Evolutionary conservation across 2,329 filamentous ascomycete genomes (phyloP).

Genomic region (Fusarium palustre): DNA sequence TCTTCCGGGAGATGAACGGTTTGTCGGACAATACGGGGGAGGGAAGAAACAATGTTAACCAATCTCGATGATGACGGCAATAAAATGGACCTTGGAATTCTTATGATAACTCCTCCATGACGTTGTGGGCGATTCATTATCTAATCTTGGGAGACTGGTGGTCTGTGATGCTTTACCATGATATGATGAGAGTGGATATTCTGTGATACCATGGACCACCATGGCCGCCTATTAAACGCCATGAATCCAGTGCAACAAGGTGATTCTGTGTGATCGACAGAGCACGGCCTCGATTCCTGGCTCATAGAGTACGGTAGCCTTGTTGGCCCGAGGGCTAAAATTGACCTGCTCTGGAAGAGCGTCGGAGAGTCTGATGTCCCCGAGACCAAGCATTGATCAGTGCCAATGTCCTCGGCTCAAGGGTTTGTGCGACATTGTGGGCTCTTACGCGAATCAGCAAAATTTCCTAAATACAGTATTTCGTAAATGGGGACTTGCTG

Average conservation of each 20-base stretch:
- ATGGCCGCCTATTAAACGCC: slow-evolving; percentile 8
- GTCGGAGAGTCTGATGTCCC: neutral
- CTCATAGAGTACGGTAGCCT: slow-evolving; percentile 4
- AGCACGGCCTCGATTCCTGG: slow-evolving; percentile 15
- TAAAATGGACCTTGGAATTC: neutral
- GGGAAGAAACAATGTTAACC: neutral
- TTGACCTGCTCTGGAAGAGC: neutral
- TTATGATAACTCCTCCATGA: neutral
- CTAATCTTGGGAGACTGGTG: slow-evolving; percentile 1
- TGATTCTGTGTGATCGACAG: slow-evolving; percentile 21
- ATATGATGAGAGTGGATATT: slow-evolving; percentile 28
- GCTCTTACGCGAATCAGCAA: neutral
- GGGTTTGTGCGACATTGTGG: slow-evolving; percentile 1
- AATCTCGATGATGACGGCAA: neutral
- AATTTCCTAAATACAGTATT: neutral
- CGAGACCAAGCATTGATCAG: slow-evolving; percentile 10
- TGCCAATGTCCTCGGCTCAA: neutral
- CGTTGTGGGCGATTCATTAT: slow-evolving; percentile 7
- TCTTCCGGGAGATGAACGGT: slow-evolving; percentile 1
- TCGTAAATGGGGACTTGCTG: slow-evolving; percentile 6
- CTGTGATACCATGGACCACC: slow-evolving; percentile 12
- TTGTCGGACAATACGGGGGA: neutral
- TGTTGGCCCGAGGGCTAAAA: slow-evolving; percentile 5
- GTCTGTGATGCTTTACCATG: slow-evolving; percentile 17
- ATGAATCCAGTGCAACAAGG: slow-evolving; percentile 22